Percentiles rank a stretch among this genome's conserved stretches.
These are phyloP conservation scores for Populus simonii DNA, from an alignment of 345 rosid species.

Conservation along the genomic window DNA sequence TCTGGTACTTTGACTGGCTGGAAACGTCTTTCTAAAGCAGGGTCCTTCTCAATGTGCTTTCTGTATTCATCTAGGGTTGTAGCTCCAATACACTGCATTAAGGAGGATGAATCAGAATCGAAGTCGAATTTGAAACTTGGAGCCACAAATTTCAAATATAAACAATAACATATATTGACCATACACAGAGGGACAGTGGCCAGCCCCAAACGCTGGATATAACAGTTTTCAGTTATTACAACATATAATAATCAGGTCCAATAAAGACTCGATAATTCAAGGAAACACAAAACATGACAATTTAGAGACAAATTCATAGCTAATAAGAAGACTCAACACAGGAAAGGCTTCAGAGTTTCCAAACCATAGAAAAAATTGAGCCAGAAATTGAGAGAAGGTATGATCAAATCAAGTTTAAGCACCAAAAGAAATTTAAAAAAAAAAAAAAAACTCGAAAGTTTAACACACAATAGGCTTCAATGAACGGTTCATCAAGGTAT, in stretches of 20 bases:
- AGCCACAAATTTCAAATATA: background rate
- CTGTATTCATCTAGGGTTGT: slow-evolving; percentile 97
- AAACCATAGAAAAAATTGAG: background rate
- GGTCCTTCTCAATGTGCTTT: slow-evolving; percentile 99
- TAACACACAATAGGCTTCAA: background rate
- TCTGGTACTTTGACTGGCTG: slow-evolving; percentile 99
- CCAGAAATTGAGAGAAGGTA: background rate
- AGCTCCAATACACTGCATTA: slow-evolving; percentile 94
- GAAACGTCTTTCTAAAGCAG: slow-evolving; percentile 95
- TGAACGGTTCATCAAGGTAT: background rate
- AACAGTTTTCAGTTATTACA: background rate
- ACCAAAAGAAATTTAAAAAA: background rate
- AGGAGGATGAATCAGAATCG: slow-evolving; percentile 3
- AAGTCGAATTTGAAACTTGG: background rate
- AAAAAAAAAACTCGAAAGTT: background rate
- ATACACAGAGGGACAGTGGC: background rate
- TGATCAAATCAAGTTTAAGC: background rate
- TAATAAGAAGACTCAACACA: background rate
- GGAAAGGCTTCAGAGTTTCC: background rate
- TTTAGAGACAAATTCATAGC: background rate
- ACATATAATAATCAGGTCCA: background rate
- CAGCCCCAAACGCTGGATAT: background rate
- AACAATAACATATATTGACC: background rate
- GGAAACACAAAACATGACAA: background rate
- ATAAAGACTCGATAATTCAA: background rate